A percentile compares a stretch with the other conserved stretches of the same genome.
Conservation (phyloP, 169 alveolate species). For the Babesia bigemina region DNA sequence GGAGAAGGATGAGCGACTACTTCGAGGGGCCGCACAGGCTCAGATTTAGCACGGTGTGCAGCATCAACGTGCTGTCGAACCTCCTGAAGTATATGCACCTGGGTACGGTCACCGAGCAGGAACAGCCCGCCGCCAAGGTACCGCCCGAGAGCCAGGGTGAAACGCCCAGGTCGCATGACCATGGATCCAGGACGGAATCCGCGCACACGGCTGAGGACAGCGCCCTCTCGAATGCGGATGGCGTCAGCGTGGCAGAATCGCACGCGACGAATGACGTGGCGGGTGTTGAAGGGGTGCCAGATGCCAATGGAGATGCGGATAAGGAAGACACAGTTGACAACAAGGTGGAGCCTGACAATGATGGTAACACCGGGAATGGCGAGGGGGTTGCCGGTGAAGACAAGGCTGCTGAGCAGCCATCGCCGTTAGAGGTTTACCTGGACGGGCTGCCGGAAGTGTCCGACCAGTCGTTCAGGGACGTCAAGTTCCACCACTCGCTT, state of each 20-base stretch:
- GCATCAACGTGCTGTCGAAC: background rate
- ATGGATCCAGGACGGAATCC: no score
- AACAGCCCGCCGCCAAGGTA: background rate
- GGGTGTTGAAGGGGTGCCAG: conserved; percentile 4
- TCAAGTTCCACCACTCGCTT: conserved; percentile 19
- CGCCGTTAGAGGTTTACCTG: background rate
- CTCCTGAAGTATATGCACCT: background rate
- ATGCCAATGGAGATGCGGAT: background rate
- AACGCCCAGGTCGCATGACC: conserved; percentile 21
- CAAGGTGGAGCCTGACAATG: background rate
- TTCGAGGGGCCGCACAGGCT: conserved; percentile 31
- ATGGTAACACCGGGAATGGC: conserved; percentile 7
- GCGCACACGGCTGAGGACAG: background rate
- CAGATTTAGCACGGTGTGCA: conserved; percentile 23
- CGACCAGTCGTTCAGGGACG: conserved; percentile 14
- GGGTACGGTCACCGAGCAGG: background rate
- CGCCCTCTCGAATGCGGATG: conserved; percentile 20
- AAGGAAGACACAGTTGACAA: conserved; percentile 1
- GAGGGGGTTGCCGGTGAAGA: background rate
- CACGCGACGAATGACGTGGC: conserved; percentile 1
- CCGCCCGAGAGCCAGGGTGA: conserved; percentile 2
- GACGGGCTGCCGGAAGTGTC: background rate
- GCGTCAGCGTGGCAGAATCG: background rate
- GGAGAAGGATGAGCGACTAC: conserved; percentile 3
- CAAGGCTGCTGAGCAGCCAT: background rate